Percentiles rank a stretch among this genome's conserved stretches.
Conservation (phyloP, 768 basidiomycete species). For the Strobilomyces echinocephalus region DNA sequence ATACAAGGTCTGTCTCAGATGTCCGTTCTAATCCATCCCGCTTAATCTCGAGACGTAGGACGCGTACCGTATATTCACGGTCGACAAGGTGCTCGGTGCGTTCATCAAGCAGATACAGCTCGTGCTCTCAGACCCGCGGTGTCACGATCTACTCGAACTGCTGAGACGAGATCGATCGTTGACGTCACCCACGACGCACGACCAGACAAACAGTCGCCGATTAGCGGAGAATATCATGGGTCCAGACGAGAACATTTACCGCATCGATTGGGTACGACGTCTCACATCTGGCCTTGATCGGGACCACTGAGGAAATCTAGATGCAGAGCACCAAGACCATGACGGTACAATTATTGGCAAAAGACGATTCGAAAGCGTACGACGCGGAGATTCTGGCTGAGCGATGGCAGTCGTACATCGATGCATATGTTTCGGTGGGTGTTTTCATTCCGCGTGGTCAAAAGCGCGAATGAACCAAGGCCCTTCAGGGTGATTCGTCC, state of each 20-base stretch:
- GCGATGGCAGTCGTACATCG: constrained; percentile 77
- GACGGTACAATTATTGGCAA: constrained; percentile 73
- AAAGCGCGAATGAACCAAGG: not conserved
- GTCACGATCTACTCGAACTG: constrained; percentile 67
- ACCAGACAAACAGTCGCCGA: constrained; percentile 62
- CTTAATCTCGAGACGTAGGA: constrained; percentile 39
- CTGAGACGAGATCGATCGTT: constrained; percentile 65
- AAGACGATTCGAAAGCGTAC: constrained; percentile 71
- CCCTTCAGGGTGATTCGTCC: constrained; percentile 50
- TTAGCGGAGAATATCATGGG: constrained; percentile 67
- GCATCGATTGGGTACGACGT: constrained; percentile 70
- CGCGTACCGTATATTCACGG: constrained; percentile 85
- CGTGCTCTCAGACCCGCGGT: constrained; percentile 63
- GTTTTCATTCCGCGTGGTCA: not conserved
- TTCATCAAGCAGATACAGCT: constrained; percentile 88
- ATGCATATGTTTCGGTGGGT: constrained; percentile 66
- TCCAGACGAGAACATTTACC: constrained; percentile 74
- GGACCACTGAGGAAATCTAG: constrained; percentile 33
- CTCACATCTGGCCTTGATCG: not conserved
- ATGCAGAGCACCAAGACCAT: constrained; percentile 60
- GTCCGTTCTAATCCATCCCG: not conserved
- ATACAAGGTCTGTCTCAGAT: constrained; percentile 48
- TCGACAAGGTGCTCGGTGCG: constrained; percentile 85
- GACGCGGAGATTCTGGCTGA: constrained; percentile 73
- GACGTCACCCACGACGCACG: constrained; percentile 58